These are phyloP conservation scores for Stevia rebaudiana DNA, from an alignment of 140 eudicot species.

Conservation along the genomic window DNA sequence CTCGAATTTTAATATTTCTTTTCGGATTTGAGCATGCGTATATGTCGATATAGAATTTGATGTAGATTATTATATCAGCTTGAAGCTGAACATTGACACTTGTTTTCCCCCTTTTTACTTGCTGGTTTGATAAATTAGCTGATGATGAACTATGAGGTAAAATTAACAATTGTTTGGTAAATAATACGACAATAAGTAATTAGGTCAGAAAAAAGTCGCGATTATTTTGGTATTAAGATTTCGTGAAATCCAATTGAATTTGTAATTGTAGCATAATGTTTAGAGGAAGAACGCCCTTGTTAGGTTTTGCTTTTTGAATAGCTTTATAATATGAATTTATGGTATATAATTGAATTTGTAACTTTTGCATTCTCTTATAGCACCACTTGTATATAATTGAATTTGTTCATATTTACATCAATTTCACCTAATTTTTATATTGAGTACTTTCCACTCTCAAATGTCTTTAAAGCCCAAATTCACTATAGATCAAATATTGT, in stretches of 20 bases:
- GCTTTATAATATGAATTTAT: background rate
- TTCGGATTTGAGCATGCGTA: conserved; percentile 1
- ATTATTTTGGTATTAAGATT: background rate
- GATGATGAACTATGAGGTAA: conserved; percentile 7
- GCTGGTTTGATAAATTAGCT: conserved; percentile 7
- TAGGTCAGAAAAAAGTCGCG: background rate
- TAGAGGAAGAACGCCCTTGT: conserved; percentile 3
- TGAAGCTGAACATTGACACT: background rate
- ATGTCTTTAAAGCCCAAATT: background rate
- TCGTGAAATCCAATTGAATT: background rate
- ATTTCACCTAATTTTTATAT: background rate
- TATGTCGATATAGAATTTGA: background rate
- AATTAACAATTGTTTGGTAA: background rate
- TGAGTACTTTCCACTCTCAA: background rate
- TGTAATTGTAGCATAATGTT: conserved; percentile 1
- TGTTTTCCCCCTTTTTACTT: conserved; percentile 1
- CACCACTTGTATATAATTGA: background rate
- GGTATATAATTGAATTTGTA: too few species aligned
- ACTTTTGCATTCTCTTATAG: background rate
- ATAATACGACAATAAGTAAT: background rate
- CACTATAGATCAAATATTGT: background rate
- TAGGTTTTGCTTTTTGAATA: conserved; percentile 8
- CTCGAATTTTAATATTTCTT: background rate
- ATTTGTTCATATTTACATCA: background rate
- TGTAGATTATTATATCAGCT: background rate